phyloP scores from a whole-genome alignment of 805 yeast species.

The Suhomyces sp. region DNA sequence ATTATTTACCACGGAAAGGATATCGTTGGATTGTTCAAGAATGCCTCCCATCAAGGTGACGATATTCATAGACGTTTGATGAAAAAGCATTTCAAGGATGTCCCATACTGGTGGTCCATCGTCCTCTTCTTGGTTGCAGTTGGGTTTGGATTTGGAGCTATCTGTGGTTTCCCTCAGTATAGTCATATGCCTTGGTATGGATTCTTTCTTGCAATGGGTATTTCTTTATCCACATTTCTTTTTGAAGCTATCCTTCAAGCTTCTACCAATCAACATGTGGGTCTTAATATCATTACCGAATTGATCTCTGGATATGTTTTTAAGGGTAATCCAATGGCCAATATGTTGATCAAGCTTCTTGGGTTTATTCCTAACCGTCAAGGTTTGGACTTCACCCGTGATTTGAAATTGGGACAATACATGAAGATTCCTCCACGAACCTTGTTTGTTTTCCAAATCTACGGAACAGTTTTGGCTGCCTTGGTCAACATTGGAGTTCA shows the following conservation, averaged over 20 bases:
- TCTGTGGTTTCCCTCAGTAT: constrained; percentile 14
- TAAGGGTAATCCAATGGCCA: constrained; percentile 19
- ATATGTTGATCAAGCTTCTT: constrained; percentile 19
- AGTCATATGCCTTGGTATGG: constrained; percentile 21
- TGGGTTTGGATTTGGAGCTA: constrained; percentile 16
- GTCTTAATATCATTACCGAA: constrained; percentile 19
- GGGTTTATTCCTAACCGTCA: constrained; percentile 21
- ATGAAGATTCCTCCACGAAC: constrained; percentile 21
- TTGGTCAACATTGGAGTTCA: constrained; percentile 24
- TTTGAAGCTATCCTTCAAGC: constrained; percentile 20
- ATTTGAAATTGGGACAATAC: constrained; percentile 20
- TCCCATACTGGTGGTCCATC: constrained; percentile 23
- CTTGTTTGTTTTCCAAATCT: constrained; percentile 17
- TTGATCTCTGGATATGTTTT: constrained; percentile 19
- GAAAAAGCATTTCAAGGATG: constrained; percentile 18
- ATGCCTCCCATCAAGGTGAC: constrained; percentile 16
- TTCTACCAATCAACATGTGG: constrained; percentile 20
- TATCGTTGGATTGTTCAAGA: constrained; percentile 14
- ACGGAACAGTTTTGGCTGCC: constrained; percentile 20
- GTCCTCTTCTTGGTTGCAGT: constrained; percentile 24
- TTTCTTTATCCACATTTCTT: constrained; percentile 14
- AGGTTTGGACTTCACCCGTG: constrained; percentile 17
- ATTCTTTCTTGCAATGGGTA: constrained; percentile 14
- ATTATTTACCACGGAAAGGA: constrained; percentile 20
- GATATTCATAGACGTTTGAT: constrained; percentile 23